These are phyloP conservation scores for Rutstroemia sydowiana DNA, from an alignment of 2,329 filamentous ascomycete genomes.

Conservation along the genomic window DNA sequence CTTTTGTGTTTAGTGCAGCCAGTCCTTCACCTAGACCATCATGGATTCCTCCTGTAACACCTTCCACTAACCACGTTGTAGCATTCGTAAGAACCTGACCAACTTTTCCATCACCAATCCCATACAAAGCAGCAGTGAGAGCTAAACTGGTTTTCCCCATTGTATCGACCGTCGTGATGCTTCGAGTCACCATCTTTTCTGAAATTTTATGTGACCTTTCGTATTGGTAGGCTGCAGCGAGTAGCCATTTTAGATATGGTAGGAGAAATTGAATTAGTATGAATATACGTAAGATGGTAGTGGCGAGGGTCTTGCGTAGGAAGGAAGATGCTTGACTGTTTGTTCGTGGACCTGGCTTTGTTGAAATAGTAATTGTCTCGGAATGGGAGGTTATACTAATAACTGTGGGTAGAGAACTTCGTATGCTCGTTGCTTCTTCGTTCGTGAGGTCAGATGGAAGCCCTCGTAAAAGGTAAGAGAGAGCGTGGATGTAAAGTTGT, in stretches of 20 bases:
- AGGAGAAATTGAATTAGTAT: slow-evolving; percentile 52
- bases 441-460: slow-evolving; percentile 50
- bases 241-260: slow-evolving; percentile 50
- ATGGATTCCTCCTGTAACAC: slow-evolving; percentile 58
- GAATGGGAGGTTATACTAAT: slow-evolving; percentile 21
- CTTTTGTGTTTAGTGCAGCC: slow-evolving; percentile 35
- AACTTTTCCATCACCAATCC: slow-evolving; percentile 58
- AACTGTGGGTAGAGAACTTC: slow-evolving; percentile 40
- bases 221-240: slow-evolving; percentile 49
- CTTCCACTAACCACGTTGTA: slow-evolving; percentile 54
- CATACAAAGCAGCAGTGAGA: slow-evolving; percentile 47
- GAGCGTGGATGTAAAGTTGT: slow-evolving; percentile 55
- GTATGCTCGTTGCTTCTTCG: slow-evolving; percentile 46
- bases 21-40: slow-evolving; percentile 54
- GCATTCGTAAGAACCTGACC: slow-evolving; percentile 49
- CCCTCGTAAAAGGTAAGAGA: slow-evolving; percentile 57
- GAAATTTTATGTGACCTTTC: slow-evolving; percentile 61
- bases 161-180: slow-evolving; percentile 45
- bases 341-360: too few species aligned
- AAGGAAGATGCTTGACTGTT: slow-evolving; percentile 36
- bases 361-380: slow-evolving; percentile 7
- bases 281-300: slow-evolving; percentile 49
- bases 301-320: slow-evolving; percentile 51
- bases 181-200: slow-evolving; percentile 45
- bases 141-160: slow-evolving; percentile 45